Evolutionary conservation across 2,329 filamentous ascomycete species (phyloP), one percentile per base, ranked within the genome.

Genomic region (Ophiostoma novo-ulmi): DNA sequence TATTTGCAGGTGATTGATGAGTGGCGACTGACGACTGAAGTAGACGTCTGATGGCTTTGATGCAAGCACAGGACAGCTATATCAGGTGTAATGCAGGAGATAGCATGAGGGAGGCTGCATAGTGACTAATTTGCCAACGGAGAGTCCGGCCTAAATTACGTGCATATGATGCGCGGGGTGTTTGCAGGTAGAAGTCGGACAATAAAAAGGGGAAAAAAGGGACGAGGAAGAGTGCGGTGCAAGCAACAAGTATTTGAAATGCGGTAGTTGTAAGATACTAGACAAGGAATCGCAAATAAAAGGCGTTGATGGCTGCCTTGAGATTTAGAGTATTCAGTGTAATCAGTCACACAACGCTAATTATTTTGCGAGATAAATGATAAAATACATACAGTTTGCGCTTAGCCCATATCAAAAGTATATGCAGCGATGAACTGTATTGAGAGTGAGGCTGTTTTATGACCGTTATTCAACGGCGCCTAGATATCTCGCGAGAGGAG

Each of bases 161-260:
- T 26, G 52, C 52, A 58, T 58, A 58, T 58, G 52, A 11, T 26
- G 52, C 52, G 52, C 26, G 52, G 52, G 52, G 52, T 55, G 41
- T 20, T 8, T 20, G 17, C 44, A 48, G 41, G 48, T 10, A 26
- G 10, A 55, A 55, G 20, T 8, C 48, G n/a, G 48, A 5, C 20
- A 17, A n/a, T 48, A 17, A 17, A 48, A 17, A 17, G 5, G 4
- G 4, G 4, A 6, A 5, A n/a, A 17, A 4, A 55, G 48, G 8
- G 26, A n/a, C 22, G n/a, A 26, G 14, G 17, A 58, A 7, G 13
- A 22, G 26, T 48, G 44, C 7, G 5, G n/a, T 44, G 44, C 17
- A 48, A 48, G 44, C 44, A 48, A 48, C 17, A 48, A 48, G 44
- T 7, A n/a, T 7, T 20, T 20, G 17, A n/a, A 6, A 48, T 48